phyloP scores from a whole-genome alignment of 345 rosid species.

The Lepidium aucheri region DNA sequence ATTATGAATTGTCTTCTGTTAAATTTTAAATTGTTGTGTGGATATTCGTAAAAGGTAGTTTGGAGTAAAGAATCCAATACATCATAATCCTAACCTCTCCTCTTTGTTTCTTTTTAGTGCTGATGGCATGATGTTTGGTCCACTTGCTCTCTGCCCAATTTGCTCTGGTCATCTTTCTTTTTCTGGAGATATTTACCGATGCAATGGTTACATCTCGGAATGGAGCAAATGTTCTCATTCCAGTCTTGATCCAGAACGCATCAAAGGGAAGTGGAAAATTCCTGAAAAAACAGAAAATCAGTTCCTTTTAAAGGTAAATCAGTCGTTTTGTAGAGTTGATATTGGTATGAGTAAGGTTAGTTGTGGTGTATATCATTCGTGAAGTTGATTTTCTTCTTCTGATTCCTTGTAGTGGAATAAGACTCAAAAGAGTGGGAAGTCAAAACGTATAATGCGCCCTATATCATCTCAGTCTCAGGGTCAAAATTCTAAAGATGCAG shows the following conservation, averaged over 20 bases:
- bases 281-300: conserved; percentile 61
- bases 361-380: background rate
- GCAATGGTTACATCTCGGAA: conserved; percentile 66
- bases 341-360: background rate
- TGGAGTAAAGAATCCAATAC: background rate
- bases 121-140: conserved; percentile 96
- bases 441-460: conserved; percentile 52
- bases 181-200: conserved; percentile 72
- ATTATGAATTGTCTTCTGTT: background rate
- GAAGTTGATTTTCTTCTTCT: background rate
- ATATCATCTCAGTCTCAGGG: conserved; percentile 33
- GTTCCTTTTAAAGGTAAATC: conserved; percentile 57
- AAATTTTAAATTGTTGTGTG: background rate
- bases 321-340: background rate
- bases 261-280: conserved; percentile 76
- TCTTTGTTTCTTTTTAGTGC: conserved; percentile 42
- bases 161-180: conserved; percentile 67
- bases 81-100: conserved; percentile 1
- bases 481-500: conserved; percentile 35
- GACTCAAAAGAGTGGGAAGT: conserved; percentile 65
- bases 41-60: background rate
- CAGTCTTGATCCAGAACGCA: conserved; percentile 61
- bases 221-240: conserved; percentile 92
- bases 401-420: conserved; percentile 70
- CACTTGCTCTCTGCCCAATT: conserved; percentile 59